These are phyloP conservation scores for Davidsoniella eucalypti DNA, from an alignment of 2,329 filamentous ascomycete genomes.

Conservation along the genomic window DNA sequence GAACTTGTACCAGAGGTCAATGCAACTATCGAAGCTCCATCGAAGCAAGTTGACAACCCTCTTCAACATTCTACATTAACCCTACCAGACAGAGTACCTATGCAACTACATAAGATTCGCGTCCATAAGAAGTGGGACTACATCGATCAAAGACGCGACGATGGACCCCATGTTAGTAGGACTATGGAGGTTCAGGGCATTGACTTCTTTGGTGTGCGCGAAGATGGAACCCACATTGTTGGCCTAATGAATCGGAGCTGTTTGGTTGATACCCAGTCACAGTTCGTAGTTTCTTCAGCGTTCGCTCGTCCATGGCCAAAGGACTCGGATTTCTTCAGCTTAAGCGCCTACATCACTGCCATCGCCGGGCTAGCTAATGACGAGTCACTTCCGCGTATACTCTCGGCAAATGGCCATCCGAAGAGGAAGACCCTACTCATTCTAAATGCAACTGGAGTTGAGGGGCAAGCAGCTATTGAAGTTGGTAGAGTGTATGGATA, in stretches of 20 bases:
- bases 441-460: conserved; percentile 24
- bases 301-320: background rate
- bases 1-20: conserved; percentile 26
- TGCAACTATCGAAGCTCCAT: conserved; percentile 23
- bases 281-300: no score
- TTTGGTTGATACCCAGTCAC: background rate
- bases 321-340: conserved; percentile 1
- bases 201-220: conserved; percentile 8
- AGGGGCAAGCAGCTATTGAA: conserved; percentile 28
- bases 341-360: conserved; percentile 8
- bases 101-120: no score
- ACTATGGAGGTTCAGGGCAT: background rate
- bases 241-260: conserved; percentile 3
- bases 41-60: no score
- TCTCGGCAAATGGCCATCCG: no score
- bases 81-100: no score
- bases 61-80: no score
- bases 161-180: no score
- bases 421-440: conserved; percentile 23
- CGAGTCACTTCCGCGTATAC: no score
- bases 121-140: no score
- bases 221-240: background rate
- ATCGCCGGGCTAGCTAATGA: no score
- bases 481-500: conserved; percentile 23
- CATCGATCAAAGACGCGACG: no score